Evolutionary conservation across 2,329 filamentous ascomycete genomes (phyloP), one percentile per base, ranked within the genome.

Genomic region (Xylaria arbuscula): DNA sequence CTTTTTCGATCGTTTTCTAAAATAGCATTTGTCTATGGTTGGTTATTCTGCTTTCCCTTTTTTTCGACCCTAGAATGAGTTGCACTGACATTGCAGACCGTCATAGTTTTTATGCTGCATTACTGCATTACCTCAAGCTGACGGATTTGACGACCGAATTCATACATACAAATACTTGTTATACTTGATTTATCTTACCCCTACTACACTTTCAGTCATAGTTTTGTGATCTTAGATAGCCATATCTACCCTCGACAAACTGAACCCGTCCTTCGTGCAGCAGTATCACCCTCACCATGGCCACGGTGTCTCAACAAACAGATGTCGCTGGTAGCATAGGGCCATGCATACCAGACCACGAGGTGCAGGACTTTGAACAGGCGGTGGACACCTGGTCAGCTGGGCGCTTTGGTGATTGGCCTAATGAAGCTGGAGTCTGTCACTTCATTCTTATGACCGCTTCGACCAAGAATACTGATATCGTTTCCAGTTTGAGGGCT

Each of bases 401-500:
- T 8, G 70, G 69, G 3, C 64, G 75, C 3, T 76, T 76, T 50
- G 71, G 83, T 34, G 80, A 85, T 66, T 87, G 85, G 85, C 85
- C 85, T 2, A 87, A 86, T 69, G 80, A 83, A 19, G 78, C 81
- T 64, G 85, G 85, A 11, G 84, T 86, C 80, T 72, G 82, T 76
- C 13, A 19, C 42, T 45, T 42, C 36, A 38, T 56, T 13, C 10
- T 28, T 7, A n/a, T 17, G 38, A 7, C 28, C 6, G 15, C 22
- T 24, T 51, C 28, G 6, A 22, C 42, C 11, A 3, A 17, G 48
- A 13, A 55, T 50, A 66, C 72, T 73, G 55, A 69, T 47, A 45
- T 9, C 53, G 53, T 47, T 13, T 42, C 13, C 51, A 93, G 90
- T 93, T 93, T 74, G 87, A 92, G 65, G 87, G 85, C 19, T 83